These are phyloP conservation scores for Orobanche coerulescens DNA, from an alignment of 257 asterid genomes.

Conservation along the genomic window DNA sequence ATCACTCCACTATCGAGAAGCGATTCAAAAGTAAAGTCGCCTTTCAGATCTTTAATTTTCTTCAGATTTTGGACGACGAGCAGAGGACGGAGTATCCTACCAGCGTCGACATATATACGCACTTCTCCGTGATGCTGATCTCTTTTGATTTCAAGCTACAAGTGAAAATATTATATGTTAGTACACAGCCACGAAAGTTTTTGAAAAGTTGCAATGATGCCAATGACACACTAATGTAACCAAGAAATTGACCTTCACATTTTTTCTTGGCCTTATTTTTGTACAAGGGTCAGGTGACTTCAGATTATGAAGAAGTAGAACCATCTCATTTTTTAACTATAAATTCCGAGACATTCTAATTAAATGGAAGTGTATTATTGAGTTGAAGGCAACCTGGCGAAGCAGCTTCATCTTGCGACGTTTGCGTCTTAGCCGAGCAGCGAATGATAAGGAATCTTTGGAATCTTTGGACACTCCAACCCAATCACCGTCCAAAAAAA, in stretches of 20 bases:
- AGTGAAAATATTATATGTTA: slow-evolving; percentile 14
- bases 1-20: slow-evolving; percentile 63
- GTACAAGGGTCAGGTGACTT: neutral
- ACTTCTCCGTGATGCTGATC: slow-evolving; percentile 69
- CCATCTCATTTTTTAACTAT: neutral
- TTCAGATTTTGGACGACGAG: slow-evolving; percentile 61
- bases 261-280: neutral
- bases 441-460: slow-evolving; percentile 64
- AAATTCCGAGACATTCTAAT: neutral
- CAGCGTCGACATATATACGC: slow-evolving; percentile 83
- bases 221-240: too few relatives aligned
- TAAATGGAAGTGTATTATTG: slow-evolving; percentile 10
- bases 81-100: slow-evolving; percentile 95
- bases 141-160: slow-evolving; percentile 77
- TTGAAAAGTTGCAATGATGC: too few relatives aligned
- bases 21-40: slow-evolving; percentile 48
- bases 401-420: slow-evolving; percentile 65
- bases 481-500: slow-evolving; percentile 90
- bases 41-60: slow-evolving; percentile 50
- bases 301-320: neutral
- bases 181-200: neutral
- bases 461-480: slow-evolving; percentile 71
- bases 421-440: slow-evolving; percentile 52
- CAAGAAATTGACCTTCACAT: too few relatives aligned
- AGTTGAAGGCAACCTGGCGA: slow-evolving; percentile 48